These are phyloP conservation scores for Pseudonitzschia pungens DNA, from an alignment of 108 stramenopile species.

Conservation along the genomic window DNA sequence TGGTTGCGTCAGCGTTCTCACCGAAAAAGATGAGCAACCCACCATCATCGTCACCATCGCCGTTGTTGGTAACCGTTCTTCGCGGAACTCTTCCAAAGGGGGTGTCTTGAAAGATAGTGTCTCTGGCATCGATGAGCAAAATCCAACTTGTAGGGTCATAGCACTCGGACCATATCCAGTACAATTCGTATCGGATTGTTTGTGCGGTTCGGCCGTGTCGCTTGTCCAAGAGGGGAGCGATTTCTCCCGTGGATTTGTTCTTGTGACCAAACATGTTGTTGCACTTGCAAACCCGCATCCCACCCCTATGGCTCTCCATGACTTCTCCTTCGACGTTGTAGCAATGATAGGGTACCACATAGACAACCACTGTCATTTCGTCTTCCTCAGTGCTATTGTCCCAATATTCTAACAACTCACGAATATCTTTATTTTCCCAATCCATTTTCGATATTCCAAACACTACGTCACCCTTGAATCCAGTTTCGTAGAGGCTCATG, in stretches of 20 bases:
- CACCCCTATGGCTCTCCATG: conserved; percentile 34
- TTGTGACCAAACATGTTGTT: conserved; percentile 42
- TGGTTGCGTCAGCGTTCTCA: conserved; percentile 55
- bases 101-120: conserved; percentile 61
- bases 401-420: conserved; percentile 27
- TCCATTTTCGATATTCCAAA: conserved; percentile 37
- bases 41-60: conserved; percentile 5
- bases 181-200: conserved; percentile 60
- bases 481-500: conserved; percentile 48
- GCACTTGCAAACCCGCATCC: conserved; percentile 51
- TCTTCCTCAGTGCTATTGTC: conserved; percentile 5
- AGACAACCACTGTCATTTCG: conserved; percentile 38
- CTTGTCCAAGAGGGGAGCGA: conserved; percentile 22
- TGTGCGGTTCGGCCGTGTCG: conserved; percentile 41
- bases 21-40: conserved; percentile 47
- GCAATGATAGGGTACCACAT: conserved; percentile 34
- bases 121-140: conserved; percentile 56
- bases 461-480: conserved; percentile 61
- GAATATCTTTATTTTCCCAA: conserved; percentile 17
- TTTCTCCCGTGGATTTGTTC: neutral
- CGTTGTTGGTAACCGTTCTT: conserved; percentile 13
- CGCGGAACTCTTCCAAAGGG: conserved; percentile 51
- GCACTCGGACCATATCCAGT: conserved; percentile 55
- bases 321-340: conserved; percentile 39
- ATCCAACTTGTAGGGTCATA: conserved; percentile 42